phyloP scores from a whole-genome alignment of 176 grass and related monocot genomes.

The Calamus simplicifolius region DNA sequence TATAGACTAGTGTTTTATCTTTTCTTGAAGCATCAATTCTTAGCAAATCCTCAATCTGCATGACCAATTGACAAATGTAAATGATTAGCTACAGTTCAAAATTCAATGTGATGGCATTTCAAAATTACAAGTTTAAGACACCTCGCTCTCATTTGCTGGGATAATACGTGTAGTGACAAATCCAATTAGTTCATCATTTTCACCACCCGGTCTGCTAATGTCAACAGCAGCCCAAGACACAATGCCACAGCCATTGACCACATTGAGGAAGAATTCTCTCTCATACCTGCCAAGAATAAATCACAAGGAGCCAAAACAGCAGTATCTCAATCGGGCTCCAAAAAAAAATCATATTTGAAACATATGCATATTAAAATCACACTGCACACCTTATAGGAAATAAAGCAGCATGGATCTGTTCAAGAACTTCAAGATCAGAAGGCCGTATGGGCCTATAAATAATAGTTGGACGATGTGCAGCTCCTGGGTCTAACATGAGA shows the following conservation, averaged over 20 bases:
- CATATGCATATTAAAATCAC: neutral
- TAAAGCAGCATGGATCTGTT: conserved; percentile 76
- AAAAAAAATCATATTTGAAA: too few species aligned
- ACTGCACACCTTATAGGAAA: conserved; percentile 76
- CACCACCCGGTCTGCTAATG: conserved; percentile 55
- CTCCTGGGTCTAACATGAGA: conserved; percentile 92
- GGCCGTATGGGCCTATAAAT: conserved; percentile 84
- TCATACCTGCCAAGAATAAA: conserved; percentile 52
- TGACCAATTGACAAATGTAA: neutral
- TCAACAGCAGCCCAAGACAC: conserved; percentile 95
- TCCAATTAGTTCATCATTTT: conserved; percentile 70
- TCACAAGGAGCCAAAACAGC: too few species aligned
- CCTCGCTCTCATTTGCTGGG: conserved; percentile 79
- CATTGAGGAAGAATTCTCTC: conserved; percentile 93
- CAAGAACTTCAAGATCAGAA: conserved; percentile 77
- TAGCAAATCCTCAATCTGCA: conserved; percentile 93
- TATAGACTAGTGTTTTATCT: conserved; percentile 79
- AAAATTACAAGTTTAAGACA: conserved; percentile 13
- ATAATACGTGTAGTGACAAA: conserved; percentile 87
- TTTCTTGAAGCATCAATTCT: conserved; percentile 58
- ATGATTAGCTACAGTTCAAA: too few species aligned
- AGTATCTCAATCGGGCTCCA: too few species aligned
- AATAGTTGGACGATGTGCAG: conserved; percentile 55
- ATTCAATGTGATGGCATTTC: too few species aligned
- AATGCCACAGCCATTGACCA: conserved; percentile 76